Conservation (phyloP, 805 yeast species). For the Tetrapisispora taiwanensis region DNA sequence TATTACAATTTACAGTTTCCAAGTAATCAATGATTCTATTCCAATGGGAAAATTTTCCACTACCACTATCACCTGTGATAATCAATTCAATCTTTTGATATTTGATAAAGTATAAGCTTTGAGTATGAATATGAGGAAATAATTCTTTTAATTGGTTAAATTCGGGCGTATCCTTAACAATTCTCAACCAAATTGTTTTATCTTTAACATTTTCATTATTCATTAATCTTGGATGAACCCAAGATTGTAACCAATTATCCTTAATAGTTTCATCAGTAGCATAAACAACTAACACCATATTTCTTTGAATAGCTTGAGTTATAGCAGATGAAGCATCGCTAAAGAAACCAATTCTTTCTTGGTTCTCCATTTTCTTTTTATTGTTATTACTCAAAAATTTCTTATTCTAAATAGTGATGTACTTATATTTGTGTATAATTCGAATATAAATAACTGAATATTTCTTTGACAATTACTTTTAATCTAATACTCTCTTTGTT, state of each 20-base stretch:
- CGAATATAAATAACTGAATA: too few relatives aligned
- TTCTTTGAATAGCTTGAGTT: slow-evolving; percentile 28
- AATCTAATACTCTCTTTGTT: too few relatives aligned
- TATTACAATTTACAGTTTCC: background rate
- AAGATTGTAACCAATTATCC: slow-evolving; percentile 20
- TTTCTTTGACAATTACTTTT: too few relatives aligned
- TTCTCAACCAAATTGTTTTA: slow-evolving; percentile 31
- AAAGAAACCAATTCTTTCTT: slow-evolving; percentile 2
- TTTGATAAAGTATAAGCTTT: slow-evolving; percentile 48
- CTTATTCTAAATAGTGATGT: too few relatives aligned
- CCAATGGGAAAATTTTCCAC: slow-evolving; percentile 5
- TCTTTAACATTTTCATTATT: background rate
- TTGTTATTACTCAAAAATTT: background rate
- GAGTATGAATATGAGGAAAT: slow-evolving; percentile 42
- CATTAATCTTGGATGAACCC: slow-evolving; percentile 9
- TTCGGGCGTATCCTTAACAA: slow-evolving; percentile 35
- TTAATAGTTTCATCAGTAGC: slow-evolving; percentile 19
- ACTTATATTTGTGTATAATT: too few relatives aligned
- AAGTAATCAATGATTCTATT: slow-evolving; percentile 3
- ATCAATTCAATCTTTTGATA: slow-evolving; percentile 32
- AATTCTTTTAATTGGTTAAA: slow-evolving; percentile 42
- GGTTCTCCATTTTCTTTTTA: background rate
- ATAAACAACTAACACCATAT: slow-evolving; percentile 34
- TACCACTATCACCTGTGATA: slow-evolving; percentile 3
- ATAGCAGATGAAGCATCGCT: slow-evolving; percentile 32